A percentile compares a stretch with the other conserved stretches of the same genome.
These are phyloP conservation scores for Alternaria metachromatica DNA, from an alignment of 2,329 filamentous ascomycete genomes.

Conservation along the genomic window DNA sequence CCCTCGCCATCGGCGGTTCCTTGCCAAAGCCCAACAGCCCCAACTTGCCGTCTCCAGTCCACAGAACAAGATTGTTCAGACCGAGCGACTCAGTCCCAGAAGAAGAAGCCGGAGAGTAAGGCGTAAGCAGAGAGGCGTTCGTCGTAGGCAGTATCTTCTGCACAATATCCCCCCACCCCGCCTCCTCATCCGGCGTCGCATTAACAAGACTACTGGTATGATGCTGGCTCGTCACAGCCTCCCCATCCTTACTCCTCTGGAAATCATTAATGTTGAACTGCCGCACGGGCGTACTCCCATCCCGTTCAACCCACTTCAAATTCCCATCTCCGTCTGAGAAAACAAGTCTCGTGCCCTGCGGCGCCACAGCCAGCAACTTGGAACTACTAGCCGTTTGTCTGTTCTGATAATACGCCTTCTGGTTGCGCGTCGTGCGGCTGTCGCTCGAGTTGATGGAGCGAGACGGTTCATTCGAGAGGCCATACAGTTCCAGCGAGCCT, in stretches of 20 bases:
- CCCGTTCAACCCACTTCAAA: constrained; percentile 89
- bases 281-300: constrained; percentile 67
- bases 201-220: constrained; percentile 1
- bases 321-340: constrained; percentile 84
- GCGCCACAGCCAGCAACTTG: constrained; percentile 80
- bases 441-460: constrained; percentile 40
- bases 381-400: constrained; percentile 81
- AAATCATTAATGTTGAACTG: constrained; percentile 64
- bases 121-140: constrained; percentile 36
- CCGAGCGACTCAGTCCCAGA: constrained; percentile 9
- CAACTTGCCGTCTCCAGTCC: constrained; percentile 82
- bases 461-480: constrained; percentile 55
- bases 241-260: neutral
- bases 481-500: constrained; percentile 88
- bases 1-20: constrained; percentile 31
- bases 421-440: constrained; percentile 45
- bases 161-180: constrained; percentile 66
- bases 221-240: neutral
- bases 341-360: constrained; percentile 82
- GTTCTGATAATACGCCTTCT: constrained; percentile 62
- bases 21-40: constrained; percentile 67
- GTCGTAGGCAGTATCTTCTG: constrained; percentile 74
- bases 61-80: constrained; percentile 75
- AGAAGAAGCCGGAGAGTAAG: neutral
- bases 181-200: neutral